These are phyloP conservation scores for Boletellus ananiceps DNA, from an alignment of 768 basidiomycete species.

Conservation along the genomic window DNA sequence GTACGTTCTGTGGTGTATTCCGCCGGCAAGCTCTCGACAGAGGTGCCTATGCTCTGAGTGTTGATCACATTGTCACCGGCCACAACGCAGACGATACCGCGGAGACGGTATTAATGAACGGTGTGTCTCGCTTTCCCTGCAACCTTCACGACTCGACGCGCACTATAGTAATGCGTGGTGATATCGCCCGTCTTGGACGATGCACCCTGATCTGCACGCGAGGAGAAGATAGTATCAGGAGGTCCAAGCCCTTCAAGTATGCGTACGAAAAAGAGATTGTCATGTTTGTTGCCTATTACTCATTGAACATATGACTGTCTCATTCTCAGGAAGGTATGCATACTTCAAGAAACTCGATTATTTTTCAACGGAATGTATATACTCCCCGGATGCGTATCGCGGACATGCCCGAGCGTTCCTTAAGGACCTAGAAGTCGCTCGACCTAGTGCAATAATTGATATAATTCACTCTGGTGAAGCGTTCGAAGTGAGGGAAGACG, in stretches of 20 bases:
- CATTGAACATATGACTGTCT: constrained; percentile 7
- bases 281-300: constrained; percentile 53
- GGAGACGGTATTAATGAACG: constrained; percentile 98
- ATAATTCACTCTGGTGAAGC: constrained; percentile 96
- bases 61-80: constrained; percentile 97
- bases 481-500: constrained; percentile 79
- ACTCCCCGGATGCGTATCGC: constrained; percentile 97
- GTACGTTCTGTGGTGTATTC: constrained; percentile 99
- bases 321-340: constrained; percentile 69
- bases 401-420: constrained; percentile 93
- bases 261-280: constrained; percentile 99
- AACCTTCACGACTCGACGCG: not conserved
- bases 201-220: constrained; percentile 95
- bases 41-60: constrained; percentile 81
- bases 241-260: constrained; percentile 99
- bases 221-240: constrained; percentile 92
- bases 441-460: constrained; percentile 95
- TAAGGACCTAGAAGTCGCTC: constrained; percentile 90
- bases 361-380: constrained; percentile 98
- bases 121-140: constrained; percentile 43
- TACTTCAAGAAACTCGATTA: constrained; percentile 99
- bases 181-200: constrained; percentile 88
- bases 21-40: constrained; percentile 93
- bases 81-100: constrained; percentile 99
- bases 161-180: constrained; percentile 87